Conservation (phyloP, 352 stramenopile species). For the Phytophthora constricta region DNA sequence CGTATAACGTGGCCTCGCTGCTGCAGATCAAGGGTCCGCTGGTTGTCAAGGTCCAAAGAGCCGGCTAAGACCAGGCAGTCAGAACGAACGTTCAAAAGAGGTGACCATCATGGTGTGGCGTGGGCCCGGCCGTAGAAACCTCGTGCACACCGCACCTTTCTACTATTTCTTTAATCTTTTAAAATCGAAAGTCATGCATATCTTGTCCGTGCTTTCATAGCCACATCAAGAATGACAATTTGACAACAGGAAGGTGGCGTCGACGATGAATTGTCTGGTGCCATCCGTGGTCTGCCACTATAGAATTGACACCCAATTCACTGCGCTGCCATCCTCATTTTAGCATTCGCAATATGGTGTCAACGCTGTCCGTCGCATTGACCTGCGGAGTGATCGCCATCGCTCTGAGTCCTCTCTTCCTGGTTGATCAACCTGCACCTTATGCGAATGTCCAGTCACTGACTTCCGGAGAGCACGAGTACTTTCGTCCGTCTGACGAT, state of each 20-base stretch:
- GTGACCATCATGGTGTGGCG: background rate
- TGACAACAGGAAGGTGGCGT: too few relatives aligned
- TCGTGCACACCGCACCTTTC: background rate
- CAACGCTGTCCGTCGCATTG: conserved; percentile 17
- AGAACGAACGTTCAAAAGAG: background rate
- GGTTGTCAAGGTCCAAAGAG: conserved; percentile 37
- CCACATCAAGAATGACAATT: too few relatives aligned
- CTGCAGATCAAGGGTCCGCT: conserved; percentile 46
- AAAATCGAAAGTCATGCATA: background rate
- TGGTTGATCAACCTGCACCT: conserved; percentile 6
- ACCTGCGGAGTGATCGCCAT: conserved; percentile 18
- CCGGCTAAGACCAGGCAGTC: conserved; percentile 17
- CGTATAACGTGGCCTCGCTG: conserved; percentile 42
- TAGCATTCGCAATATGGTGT: background rate
- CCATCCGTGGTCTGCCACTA: conserved; percentile 8
- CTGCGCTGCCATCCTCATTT: background rate
- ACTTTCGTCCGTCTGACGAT: conserved; percentile 45
- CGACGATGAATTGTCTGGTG: background rate
- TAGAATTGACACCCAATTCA: too few relatives aligned
- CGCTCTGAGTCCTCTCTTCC: conserved; percentile 25
- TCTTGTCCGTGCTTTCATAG: too few relatives aligned
- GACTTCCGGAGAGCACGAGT: conserved; percentile 38
- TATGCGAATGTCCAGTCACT: background rate
- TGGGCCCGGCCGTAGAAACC: background rate
- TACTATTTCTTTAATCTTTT: conserved; percentile 17